These are phyloP conservation scores for Calonectria pseudoturangicola DNA, from an alignment of 2,329 filamentous ascomycete species.

Conservation along the genomic window DNA sequence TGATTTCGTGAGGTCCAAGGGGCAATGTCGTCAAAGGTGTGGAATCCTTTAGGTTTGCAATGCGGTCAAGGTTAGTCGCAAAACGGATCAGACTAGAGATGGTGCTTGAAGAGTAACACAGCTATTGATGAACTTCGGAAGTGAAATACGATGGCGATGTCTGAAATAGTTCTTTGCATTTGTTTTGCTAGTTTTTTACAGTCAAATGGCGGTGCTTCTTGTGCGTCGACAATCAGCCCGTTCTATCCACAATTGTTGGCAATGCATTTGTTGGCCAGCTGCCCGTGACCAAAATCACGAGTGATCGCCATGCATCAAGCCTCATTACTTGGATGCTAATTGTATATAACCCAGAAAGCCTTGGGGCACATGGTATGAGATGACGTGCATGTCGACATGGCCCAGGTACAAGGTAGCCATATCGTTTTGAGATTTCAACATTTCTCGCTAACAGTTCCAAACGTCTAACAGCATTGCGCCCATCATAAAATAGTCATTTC, in stretches of 20 bases:
- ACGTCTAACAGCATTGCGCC: conserved; percentile 55
- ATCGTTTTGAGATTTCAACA: conserved; percentile 45
- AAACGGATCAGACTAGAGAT: no score
- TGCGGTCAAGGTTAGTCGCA: background rate
- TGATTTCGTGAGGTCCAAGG: background rate
- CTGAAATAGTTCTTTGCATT: background rate
- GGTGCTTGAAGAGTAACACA: background rate
- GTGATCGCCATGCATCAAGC: conserved; percentile 5
- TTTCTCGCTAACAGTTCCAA: conserved; percentile 48
- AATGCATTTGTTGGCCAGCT: conserved; percentile 3
- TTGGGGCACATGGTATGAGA: conserved; percentile 1
- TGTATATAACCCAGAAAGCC: conserved; percentile 6
- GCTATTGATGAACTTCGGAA: no score
- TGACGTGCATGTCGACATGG: background rate
- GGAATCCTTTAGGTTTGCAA: background rate
- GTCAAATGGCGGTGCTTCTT: conserved; percentile 7
- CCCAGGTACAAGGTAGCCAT: conserved; percentile 26
- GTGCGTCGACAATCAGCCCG: background rate
- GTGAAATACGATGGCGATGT: background rate
- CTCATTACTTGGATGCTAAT: background rate
- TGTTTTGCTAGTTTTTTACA: conserved; percentile 18
- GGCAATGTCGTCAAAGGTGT: background rate
- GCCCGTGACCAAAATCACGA: background rate
- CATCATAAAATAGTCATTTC: conserved; percentile 56
- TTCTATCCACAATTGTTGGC: conserved; percentile 4